A percentile compares a stretch with the other conserved stretches of the same genome.
Evolutionary conservation across 805 yeast species (phyloP).

Genomic region (Kluyveromyces siamensis): DNA sequence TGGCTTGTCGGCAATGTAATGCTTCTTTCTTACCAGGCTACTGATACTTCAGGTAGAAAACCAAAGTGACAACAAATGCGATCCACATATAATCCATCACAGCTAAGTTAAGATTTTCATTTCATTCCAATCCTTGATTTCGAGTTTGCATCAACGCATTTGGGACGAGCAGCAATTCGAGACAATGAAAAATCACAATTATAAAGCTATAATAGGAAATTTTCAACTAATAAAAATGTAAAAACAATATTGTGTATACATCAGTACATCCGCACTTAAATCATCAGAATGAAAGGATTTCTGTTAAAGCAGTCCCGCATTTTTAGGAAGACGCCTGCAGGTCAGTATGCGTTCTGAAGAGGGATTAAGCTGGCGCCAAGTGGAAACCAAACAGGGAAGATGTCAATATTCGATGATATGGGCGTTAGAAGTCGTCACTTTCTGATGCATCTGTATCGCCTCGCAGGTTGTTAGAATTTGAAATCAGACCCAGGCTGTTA

Average conservation of each 20-base stretch:
- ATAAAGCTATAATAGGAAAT: neutral
- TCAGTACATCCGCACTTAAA: neutral
- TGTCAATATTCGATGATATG: neutral
- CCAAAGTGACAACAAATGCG: too few species aligned
- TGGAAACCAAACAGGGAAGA: neutral
- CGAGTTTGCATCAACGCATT: neutral
- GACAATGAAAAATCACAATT: neutral
- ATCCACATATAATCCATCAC: too few species aligned
- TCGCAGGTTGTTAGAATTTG: conserved; percentile 4
- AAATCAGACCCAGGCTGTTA: conserved; percentile 20
- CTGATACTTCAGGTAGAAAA: conserved; percentile 2
- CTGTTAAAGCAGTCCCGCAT: neutral
- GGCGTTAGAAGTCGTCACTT: neutral
- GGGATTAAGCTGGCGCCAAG: too few species aligned
- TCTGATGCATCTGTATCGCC: neutral
- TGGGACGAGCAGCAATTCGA: neutral
- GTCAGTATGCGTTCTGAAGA: too few species aligned
- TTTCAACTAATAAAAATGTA: neutral
- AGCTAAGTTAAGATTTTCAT: neutral
- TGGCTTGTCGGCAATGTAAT: conserved; percentile 44
- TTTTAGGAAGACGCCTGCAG: too few species aligned
- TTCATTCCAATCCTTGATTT: neutral
- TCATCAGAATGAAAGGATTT: neutral
- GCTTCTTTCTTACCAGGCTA: conserved; percentile 33
- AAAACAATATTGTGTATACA: neutral